Base-by-base conservation (phyloP, 768 basidiomycete species). In the Kwoniella dejecticola region DNA sequence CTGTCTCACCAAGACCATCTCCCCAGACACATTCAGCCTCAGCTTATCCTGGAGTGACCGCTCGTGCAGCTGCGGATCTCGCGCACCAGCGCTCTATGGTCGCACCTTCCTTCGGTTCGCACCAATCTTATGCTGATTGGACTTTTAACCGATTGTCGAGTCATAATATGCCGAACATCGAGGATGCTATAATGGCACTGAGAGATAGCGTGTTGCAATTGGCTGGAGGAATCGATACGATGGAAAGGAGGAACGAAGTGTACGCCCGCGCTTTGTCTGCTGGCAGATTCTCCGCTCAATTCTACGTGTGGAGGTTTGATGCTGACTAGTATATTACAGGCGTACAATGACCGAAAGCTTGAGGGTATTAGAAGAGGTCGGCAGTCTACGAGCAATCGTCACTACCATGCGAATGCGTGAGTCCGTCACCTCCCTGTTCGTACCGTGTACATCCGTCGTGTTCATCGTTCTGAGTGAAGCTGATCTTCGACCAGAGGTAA, bases 301-400 rank as follows among this genome's bases (percentile, higher is more conserved):
- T n/a, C n/a, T n/a, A n/a, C n/a, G 19, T 47, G 10, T 10, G 45
- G 24, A 47, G 36, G 23, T 17, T 8, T 15, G 2, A 30, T 24
- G 21, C 47, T 41, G 48, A 24, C 31, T 29, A 8, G 26, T 26
- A 30, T 19, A 8, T 23, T 2, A 19, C 47, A 69, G 67, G 8
- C 69, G 72, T 1, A 69, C 72, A 6, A 71, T 69, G 69, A 74
- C 72, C 1, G 72, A 74, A 29, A 67, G 57, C 29, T 50, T 74
- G 23, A 57, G 72, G 12, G 63, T 74, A 0, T 41, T 69, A 21
- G 72, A 74, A 33, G 69, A 71, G 42, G 69, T 74, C 1, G 69
- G 67, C 2, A 64, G 65, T 17, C 33, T 74, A 23, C 26, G 66
- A 38, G 64, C 67, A 13, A 67, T 74, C 4, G 69, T 74, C 17